A percentile compares a stretch with the other conserved stretches of the same genome.
phyloP scores from a whole-genome alignment of 2,329 filamentous ascomycete species.

The Blastomyces percursus region DNA sequence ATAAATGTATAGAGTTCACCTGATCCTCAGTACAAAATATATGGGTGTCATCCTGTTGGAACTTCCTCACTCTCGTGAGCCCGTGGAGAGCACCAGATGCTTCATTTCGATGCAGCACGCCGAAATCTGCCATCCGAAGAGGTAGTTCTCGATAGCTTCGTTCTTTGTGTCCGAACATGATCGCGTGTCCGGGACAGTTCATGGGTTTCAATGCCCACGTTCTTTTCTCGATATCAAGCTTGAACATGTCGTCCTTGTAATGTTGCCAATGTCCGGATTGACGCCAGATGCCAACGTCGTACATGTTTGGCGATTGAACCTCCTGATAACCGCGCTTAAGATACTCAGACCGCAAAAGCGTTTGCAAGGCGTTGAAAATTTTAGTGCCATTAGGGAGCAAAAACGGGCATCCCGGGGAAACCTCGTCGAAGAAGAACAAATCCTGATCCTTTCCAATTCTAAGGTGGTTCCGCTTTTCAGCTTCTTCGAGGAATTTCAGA shows the following conservation, averaged over 20 bases:
- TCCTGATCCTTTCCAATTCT: conserved; percentile 93
- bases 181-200: conserved; percentile 94
- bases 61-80: conserved; percentile 81
- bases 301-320: conserved; percentile 95
- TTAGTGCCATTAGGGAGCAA: conserved; percentile 85
- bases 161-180: conserved; percentile 74
- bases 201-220: conserved; percentile 85
- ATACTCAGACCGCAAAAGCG: conserved; percentile 76
- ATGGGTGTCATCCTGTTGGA: conserved; percentile 93
- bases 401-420: conserved; percentile 88
- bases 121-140: conserved; percentile 88
- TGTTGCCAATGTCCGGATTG: conserved; percentile 88
- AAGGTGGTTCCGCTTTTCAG: conserved; percentile 92
- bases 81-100: conserved; percentile 84
- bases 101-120: conserved; percentile 90
- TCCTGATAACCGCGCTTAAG: conserved; percentile 89
- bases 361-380: conserved; percentile 81
- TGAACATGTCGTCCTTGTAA: conserved; percentile 93
- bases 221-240: conserved; percentile 71
- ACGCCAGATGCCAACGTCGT: conserved; percentile 86
- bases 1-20: conserved; percentile 22
- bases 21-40: conserved; percentile 87
- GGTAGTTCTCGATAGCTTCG: conserved; percentile 84
- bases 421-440: conserved; percentile 91
- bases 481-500: conserved; percentile 90